Base-by-base conservation (phyloP, 805 yeast genomes). In the Saturnispora zaruensis region DNA sequence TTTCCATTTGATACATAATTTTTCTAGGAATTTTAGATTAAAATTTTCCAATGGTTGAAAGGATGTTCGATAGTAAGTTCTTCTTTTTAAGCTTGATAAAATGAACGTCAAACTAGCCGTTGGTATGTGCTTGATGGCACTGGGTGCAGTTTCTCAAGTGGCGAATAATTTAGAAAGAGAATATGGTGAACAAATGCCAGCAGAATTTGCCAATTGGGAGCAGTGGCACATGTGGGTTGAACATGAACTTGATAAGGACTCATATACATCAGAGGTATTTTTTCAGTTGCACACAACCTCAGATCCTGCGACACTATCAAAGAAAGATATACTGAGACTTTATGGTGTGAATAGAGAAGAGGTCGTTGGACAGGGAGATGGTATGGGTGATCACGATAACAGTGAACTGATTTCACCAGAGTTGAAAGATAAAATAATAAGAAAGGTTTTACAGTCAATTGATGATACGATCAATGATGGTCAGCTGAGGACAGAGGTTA, bases 221-320 rank as follows among this genome's bases (percentile, higher is more conserved):
- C 76, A 77, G 57, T 84, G 90, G 86, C 98, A 91, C 65, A 90
- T 91, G 97, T 72, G 77, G 57, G 81, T 79, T 57, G 98, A 91
- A 68, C 97, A 91, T 68, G 84, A 80, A 16, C 56, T 87, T 5
- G 52, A 48, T 30, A 44, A 45, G 20, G 41, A 48, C 13, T 44
- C 48, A 23, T 54, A 36, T 33, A 52, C 53, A 6, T 43, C 95
- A 0, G 79, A 74, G 40, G 74, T 84, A 14, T 87, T 91, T 59
- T 91, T 91, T 74, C 75, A 75, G 34, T 60, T 90, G 25, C 99
- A 91, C 66, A 96, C 90, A 65, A 64, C 79, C 48, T 69, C 78
- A 58, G 75, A 74, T 51, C 64, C 64, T 1, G 55, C 66, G 20
- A 24, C 23, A n/a, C 18, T 51, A 6, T 41, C 51, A 9, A 5